A percentile compares a stretch with the other conserved stretches of the same genome.
Evolutionary conservation across 345 rosid genomes (phyloP).

Genomic region (Brassica incana): DNA sequence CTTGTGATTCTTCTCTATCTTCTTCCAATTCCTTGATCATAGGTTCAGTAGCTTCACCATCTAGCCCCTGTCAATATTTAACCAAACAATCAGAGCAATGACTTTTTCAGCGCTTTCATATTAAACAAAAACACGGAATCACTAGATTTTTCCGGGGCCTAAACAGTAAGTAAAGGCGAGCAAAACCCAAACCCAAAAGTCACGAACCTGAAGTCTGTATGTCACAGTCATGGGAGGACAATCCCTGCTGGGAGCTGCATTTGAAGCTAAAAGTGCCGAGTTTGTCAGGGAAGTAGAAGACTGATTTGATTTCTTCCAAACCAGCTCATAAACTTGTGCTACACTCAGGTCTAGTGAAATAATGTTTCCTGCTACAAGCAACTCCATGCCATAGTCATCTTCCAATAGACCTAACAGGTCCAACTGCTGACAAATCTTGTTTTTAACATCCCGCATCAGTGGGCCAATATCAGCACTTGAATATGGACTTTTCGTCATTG

Average conservation of each 20-base stretch:
- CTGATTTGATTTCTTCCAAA: slow-evolving; percentile 96
- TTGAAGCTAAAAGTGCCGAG: slow-evolving; percentile 62
- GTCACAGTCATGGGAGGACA: slow-evolving; percentile 95
- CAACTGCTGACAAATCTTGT: slow-evolving; percentile 93
- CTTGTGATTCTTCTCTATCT: slow-evolving; percentile 97
- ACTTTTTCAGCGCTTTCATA: slow-evolving; percentile 14
- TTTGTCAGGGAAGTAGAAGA: slow-evolving; percentile 61
- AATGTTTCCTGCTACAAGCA: slow-evolving; percentile 95
- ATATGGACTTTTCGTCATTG: slow-evolving; percentile 98
- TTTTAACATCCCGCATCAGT: slow-evolving; percentile 97
- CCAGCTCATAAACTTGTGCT: slow-evolving; percentile 97
- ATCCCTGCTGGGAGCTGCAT: slow-evolving; percentile 65
- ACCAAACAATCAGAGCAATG: slow-evolving; percentile 15
- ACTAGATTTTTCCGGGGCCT: not conserved
- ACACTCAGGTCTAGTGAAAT: slow-evolving; percentile 95
- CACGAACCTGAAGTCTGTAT: slow-evolving; percentile 93
- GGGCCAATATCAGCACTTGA: slow-evolving; percentile 98
- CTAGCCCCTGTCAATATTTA: slow-evolving; percentile 67
- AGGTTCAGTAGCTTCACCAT: slow-evolving; percentile 99
- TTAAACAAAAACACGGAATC: not conserved
- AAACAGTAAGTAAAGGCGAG: slow-evolving; percentile 9
- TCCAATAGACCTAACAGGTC: slow-evolving; percentile 85
- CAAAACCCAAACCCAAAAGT: slow-evolving; percentile 22
- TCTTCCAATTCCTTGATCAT: slow-evolving; percentile 99
- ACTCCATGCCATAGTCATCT: slow-evolving; percentile 98